A percentile compares a stretch with the other conserved stretches of the same genome.
Conservation (phyloP, 2,329 filamentous ascomycete genomes). For the Stagonosporopsis tanaceti region DNA sequence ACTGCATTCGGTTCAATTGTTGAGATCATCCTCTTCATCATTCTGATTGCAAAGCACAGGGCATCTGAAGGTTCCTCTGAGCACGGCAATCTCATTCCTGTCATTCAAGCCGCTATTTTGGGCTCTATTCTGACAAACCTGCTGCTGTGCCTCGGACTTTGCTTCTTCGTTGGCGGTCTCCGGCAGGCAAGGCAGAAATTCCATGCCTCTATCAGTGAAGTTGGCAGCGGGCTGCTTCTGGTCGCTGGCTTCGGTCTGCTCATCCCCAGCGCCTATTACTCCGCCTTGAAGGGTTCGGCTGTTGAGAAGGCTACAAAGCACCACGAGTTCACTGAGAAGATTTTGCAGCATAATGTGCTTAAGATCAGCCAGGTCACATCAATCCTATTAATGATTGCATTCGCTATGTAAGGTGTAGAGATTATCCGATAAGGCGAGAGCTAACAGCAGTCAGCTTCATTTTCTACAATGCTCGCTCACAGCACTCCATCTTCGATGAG, state of each 20-base stretch:
- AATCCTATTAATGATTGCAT: slow-evolving; percentile 47
- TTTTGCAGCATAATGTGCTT: slow-evolving; percentile 46
- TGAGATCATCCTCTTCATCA: slow-evolving; percentile 82
- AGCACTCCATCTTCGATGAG: slow-evolving; percentile 79
- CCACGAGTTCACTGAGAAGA: slow-evolving; percentile 43
- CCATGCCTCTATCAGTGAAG: slow-evolving; percentile 78
- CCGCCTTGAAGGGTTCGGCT: slow-evolving; percentile 54
- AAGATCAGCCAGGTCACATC: slow-evolving; percentile 48
- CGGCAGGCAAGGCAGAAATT: slow-evolving; percentile 74
- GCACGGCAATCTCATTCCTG: slow-evolving; percentile 58
- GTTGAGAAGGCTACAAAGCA: slow-evolving; percentile 38
- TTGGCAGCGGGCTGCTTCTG: slow-evolving; percentile 77
- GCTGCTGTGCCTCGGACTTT: slow-evolving; percentile 78
- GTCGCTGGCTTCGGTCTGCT: slow-evolving; percentile 70
- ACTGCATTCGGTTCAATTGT: slow-evolving; percentile 73
- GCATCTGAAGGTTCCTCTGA: slow-evolving; percentile 52
- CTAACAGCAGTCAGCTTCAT: slow-evolving; percentile 67
- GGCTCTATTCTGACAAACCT: slow-evolving; percentile 84
- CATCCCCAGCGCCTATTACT: slow-evolving; percentile 47
- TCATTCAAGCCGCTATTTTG: slow-evolving; percentile 84
- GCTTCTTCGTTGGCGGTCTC: slow-evolving; percentile 81
- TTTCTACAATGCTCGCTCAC: slow-evolving; percentile 76
- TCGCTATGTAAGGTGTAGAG: slow-evolving; percentile 59
- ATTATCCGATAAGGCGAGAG: slow-evolving; percentile 63
- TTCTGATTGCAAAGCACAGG: slow-evolving; percentile 66